Evolutionary conservation across 352 stramenopile genomes (phyloP).

Genomic region (Pythium aristosporum): DNA sequence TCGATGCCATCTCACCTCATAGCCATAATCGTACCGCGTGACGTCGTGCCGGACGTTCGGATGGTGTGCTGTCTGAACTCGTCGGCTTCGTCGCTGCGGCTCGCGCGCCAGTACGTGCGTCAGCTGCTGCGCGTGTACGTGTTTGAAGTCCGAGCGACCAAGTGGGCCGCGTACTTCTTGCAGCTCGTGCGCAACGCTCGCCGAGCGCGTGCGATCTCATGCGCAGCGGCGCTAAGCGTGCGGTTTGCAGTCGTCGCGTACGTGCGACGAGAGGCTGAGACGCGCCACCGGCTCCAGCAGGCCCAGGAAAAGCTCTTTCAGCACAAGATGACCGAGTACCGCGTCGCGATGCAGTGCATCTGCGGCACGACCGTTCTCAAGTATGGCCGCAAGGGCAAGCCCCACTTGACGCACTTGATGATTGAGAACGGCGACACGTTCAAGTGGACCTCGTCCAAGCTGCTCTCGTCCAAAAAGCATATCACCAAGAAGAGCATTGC

Average conservation of each 20-base stretch:
- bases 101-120: conserved; percentile 34
- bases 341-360: conserved; percentile 79
- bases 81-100: conserved; percentile 27
- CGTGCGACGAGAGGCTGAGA: conserved; percentile 46
- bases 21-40: conserved; percentile 24
- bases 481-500: conserved; percentile 55
- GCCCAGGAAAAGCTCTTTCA: conserved; percentile 52
- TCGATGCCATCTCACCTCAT: neutral
- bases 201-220: conserved; percentile 28
- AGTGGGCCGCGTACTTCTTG: conserved; percentile 80
- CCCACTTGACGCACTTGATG: conserved; percentile 66
- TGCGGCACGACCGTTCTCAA: conserved; percentile 70
- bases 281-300: conserved; percentile 43
- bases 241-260: conserved; percentile 64
- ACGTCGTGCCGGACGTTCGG: conserved; percentile 47
- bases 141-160: conserved; percentile 78
- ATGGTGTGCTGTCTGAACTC: conserved; percentile 31
- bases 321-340: conserved; percentile 84
- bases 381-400: conserved; percentile 78
- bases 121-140: conserved; percentile 47
- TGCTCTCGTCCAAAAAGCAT: conserved; percentile 32
- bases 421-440: conserved; percentile 80
- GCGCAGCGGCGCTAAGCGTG: conserved; percentile 45
- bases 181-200: conserved; percentile 47
- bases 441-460: conserved; percentile 74